phyloP scores from a whole-genome alignment of 1,284 basidiomycete species.

The Sanghuangporus sanghuang region DNA sequence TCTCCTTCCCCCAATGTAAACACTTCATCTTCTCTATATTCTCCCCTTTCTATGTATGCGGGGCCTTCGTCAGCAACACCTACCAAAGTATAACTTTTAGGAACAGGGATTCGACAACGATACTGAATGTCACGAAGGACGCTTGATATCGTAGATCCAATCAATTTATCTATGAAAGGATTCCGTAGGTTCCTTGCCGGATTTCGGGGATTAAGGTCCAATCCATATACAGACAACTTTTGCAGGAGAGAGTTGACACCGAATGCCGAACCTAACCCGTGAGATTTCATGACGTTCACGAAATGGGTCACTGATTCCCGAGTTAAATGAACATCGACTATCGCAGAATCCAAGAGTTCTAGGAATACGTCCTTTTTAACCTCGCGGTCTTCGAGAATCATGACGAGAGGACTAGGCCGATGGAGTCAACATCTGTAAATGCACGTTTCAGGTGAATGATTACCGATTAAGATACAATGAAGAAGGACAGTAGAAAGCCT shows the following conservation, averaged over 20 bases:
- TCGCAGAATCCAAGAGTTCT: constrained; percentile 47
- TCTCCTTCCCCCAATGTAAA: constrained; percentile 46
- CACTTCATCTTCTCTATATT: constrained; percentile 36
- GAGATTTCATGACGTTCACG: constrained; percentile 39
- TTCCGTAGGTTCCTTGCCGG: constrained; percentile 37
- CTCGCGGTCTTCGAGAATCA: constrained; percentile 64
- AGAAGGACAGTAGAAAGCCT: constrained; percentile 51
- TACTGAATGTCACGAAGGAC: constrained; percentile 70
- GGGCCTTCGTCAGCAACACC: constrained; percentile 78
- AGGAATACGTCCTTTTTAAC: constrained; percentile 50
- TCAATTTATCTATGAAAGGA: constrained; percentile 51
- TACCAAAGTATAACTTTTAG: constrained; percentile 59
- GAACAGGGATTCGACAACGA: constrained; percentile 64
- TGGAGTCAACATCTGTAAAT: not conserved
- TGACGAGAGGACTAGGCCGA: constrained; percentile 53
- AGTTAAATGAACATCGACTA: constrained; percentile 49
- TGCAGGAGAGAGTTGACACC: constrained; percentile 45
- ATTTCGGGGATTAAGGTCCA: constrained; percentile 39
- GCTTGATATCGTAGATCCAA: constrained; percentile 50
- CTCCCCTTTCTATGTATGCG: constrained; percentile 44
- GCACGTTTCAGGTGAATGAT: constrained; percentile 13
- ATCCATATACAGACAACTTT: constrained; percentile 41
- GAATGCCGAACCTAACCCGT: constrained; percentile 49
- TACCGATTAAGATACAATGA: constrained; percentile 62
- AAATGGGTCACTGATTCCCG: constrained; percentile 46